A percentile compares a stretch with the other conserved stretches of the same genome.
phyloP scores from a whole-genome alignment of 2,329 filamentous ascomycete genomes.

The Ophiocordyceps sinensis region DNA sequence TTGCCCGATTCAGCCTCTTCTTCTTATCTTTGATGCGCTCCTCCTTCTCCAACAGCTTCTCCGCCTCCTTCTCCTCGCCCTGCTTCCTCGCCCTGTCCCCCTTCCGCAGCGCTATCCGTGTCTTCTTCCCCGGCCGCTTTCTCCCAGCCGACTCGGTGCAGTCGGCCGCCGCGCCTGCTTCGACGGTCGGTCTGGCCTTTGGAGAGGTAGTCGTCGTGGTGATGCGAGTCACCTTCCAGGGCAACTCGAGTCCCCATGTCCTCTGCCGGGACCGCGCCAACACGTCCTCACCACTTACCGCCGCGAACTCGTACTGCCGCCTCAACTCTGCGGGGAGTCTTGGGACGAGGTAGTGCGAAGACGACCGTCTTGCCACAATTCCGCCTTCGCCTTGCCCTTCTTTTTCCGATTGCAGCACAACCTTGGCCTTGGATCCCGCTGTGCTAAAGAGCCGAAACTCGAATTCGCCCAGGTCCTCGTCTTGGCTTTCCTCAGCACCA shows the following conservation, averaged over 20 bases:
- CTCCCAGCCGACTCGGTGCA: slow-evolving; percentile 13
- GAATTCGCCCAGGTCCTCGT: slow-evolving; percentile 26
- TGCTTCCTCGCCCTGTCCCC: slow-evolving; percentile 27
- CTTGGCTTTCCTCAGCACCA: slow-evolving; percentile 8
- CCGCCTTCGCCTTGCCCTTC: slow-evolving; percentile 22
- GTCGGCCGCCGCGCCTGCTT: slow-evolving; percentile 1
- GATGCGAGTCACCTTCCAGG: slow-evolving; percentile 41
- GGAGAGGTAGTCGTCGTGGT: slow-evolving; percentile 15
- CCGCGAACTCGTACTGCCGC: slow-evolving; percentile 26
- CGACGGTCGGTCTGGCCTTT: neutral
- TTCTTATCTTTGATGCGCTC: slow-evolving; percentile 45
- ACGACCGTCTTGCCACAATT: slow-evolving; percentile 21
- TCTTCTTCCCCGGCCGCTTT: slow-evolving; percentile 43
- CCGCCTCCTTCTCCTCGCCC: slow-evolving; percentile 22
- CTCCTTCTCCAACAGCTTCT: slow-evolving; percentile 33
- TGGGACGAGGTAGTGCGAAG: slow-evolving; percentile 33
- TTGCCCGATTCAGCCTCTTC: slow-evolving; percentile 43
- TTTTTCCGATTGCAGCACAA: slow-evolving; percentile 32
- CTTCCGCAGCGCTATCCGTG: slow-evolving; percentile 35
- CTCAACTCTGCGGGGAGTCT: slow-evolving; percentile 21
- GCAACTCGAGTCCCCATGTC: slow-evolving; percentile 44
- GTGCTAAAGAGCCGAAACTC: slow-evolving; percentile 44
- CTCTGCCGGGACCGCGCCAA: slow-evolving; percentile 25
- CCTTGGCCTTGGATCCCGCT: slow-evolving; percentile 28
- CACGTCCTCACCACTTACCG: slow-evolving; percentile 39